Base-by-base conservation (phyloP, 1,284 basidiomycete species). In the Tylopilus sp. region DNA sequence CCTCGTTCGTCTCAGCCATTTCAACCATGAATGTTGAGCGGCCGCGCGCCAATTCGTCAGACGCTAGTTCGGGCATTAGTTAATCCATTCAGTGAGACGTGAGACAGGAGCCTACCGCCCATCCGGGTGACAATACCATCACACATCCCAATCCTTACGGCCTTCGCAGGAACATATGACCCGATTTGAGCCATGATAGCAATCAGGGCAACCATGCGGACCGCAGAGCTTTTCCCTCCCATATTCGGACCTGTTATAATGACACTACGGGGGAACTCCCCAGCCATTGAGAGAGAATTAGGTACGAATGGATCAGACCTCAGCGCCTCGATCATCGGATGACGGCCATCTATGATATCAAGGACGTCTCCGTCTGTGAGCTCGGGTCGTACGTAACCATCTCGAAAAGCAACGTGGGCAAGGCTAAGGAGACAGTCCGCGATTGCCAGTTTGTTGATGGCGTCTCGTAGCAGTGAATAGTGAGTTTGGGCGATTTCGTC, bases 11-110 rank as follows among this genome's bases (percentile, higher is more conserved):
- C 67, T 98, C 94, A 8, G 85, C 78, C 73, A 98, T 86, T 70
- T 99, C 95, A 1, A 96, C 89, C 92, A 96, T 94, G 63, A 94
- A 95, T 0, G 94, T 97, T 2, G 89, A 92, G 20, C 91, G 82
- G 0, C 91, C 91, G 31, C 85, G 76, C 2, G 83, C 80, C 30
- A 97, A 70, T 56, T 94, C 89, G 63, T 97, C 94, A 6, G 83
- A 86, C 0, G 94, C 94, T 88, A 52, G 37, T 24, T 21, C 36
- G 48, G 9, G 8, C 5, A 24, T 65, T 11, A 54, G 41, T 34
- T 20, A 37, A 39, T 38, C 14, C 40, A 50, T 38, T 36, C 41
- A 26, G 46, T 3, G 35, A 24, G 21, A 24, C 37, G 45, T 39
- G 28, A 5, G 11, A 36, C 4, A 7, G 2, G 29, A 14, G 60